Percentiles rank a stretch among this genome's conserved stretches.
phyloP scores from a whole-genome alignment of 129 eudicot genomes.

The Arctium lappa region DNA sequence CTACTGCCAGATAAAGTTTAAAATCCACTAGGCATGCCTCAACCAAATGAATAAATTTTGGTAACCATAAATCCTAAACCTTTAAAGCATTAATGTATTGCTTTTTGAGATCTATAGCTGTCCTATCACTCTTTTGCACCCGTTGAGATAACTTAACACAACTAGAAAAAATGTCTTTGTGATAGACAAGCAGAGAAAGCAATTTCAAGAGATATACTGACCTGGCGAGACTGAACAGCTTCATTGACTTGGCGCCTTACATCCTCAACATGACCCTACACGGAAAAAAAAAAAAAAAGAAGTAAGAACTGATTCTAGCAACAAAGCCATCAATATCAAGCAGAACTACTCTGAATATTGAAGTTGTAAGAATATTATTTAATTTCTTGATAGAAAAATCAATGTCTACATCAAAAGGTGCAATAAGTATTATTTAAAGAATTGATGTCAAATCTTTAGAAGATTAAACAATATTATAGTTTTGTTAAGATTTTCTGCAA shows the following conservation, averaged over 20 bases:
- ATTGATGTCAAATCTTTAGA: not conserved
- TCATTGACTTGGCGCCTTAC: constrained; percentile 85
- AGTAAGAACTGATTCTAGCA: constrained; percentile 7
- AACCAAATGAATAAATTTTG: not conserved
- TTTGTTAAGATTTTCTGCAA: not conserved
- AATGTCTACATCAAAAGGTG: not conserved
- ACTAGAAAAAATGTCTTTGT: not conserved
- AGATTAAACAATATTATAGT: not conserved
- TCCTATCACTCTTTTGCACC: not conserved
- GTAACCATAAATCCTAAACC: not conserved
- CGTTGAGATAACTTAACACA: not conserved
- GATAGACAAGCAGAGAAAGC: not conserved
- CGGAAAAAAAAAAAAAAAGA: constrained; percentile 1
- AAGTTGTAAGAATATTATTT: not conserved
- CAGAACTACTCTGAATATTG: constrained; percentile 6
- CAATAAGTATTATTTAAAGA: not conserved
- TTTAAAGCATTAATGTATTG: not conserved
- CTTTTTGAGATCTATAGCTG: not conserved
- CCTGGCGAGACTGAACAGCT: constrained; percentile 82
- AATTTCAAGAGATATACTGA: constrained; percentile 32
- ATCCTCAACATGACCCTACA: constrained; percentile 83
- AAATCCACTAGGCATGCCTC: not conserved
- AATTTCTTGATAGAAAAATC: not conserved
- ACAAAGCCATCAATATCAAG: constrained; percentile 10
- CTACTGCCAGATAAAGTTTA: not conserved